phyloP scores from a whole-genome alignment of 768 basidiomycete species.

The Sporobolomyces pararoseus region DNA sequence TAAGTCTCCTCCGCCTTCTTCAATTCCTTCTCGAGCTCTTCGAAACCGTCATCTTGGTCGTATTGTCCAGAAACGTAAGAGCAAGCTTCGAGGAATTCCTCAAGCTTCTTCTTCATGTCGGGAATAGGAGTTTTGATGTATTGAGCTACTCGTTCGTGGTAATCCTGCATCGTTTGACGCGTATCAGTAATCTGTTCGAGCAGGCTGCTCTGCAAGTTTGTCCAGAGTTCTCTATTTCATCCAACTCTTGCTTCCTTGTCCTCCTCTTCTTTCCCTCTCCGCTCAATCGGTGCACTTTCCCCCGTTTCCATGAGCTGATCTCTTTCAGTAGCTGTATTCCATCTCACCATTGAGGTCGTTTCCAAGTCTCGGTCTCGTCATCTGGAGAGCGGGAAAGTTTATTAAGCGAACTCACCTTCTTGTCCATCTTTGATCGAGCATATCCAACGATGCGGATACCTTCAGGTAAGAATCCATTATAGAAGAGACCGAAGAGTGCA shows the following conservation, averaged over 20 bases:
- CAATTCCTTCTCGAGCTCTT: conserved; percentile 69
- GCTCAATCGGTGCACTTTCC: neutral
- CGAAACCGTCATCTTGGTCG: conserved; percentile 75
- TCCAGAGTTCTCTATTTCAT: too few species aligned
- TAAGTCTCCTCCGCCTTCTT: conserved; percentile 72
- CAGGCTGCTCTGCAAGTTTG: too few species aligned
- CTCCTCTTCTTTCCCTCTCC: neutral
- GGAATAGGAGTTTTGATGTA: conserved; percentile 76
- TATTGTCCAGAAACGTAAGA: conserved; percentile 84
- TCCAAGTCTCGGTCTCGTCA: conserved; percentile 13
- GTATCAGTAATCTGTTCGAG: too few species aligned
- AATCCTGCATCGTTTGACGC: conserved; percentile 56
- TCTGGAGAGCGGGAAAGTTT: neutral
- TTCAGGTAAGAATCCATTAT: conserved; percentile 71
- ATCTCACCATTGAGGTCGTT: too few species aligned
- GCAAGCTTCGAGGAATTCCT: conserved; percentile 75
- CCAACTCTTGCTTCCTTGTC: too few species aligned
- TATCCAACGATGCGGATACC: conserved; percentile 90
- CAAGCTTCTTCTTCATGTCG: conserved; percentile 60
- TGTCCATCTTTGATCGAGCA: conserved; percentile 90
- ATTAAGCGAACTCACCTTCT: conserved; percentile 46
- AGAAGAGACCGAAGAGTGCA: conserved; percentile 85
- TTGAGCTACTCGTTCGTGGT: conserved; percentile 73
- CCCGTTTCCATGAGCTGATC: too few species aligned
- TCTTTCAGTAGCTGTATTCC: too few species aligned